Conservation (phyloP, 1,284 basidiomycete genomes). For the Ceratobasidium sp. region DNA sequence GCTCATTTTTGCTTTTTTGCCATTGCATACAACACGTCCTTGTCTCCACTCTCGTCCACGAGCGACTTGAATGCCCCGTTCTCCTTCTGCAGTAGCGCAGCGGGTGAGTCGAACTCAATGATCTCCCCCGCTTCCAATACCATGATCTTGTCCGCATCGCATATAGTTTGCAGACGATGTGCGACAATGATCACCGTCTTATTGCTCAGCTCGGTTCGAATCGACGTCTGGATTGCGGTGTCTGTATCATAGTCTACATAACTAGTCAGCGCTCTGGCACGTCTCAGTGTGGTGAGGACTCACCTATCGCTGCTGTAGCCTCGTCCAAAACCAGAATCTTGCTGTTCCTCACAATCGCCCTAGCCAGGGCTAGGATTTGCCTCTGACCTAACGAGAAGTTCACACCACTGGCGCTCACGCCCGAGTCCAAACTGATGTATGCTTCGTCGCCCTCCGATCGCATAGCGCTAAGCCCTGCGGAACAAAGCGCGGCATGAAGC, state of each 20-base stretch:
- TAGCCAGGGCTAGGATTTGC: conserved; percentile 42
- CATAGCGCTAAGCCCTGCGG: conserved; percentile 15
- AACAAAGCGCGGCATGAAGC: conserved; percentile 33
- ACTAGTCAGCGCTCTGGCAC: too few species aligned
- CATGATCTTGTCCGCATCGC: conserved; percentile 54
- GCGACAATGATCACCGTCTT: conserved; percentile 55
- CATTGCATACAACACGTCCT: conserved; percentile 51
- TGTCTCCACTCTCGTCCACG: conserved; percentile 57
- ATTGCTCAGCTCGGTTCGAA: conserved; percentile 49
- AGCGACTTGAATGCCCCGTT: conserved; percentile 54
- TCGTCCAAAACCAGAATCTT: conserved; percentile 43
- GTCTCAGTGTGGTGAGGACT: not conserved
- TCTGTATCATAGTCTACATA: conserved; percentile 49
- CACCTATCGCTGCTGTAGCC: conserved; percentile 46
- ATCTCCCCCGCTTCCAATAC: conserved; percentile 47
- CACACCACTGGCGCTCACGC: conserved; percentile 47
- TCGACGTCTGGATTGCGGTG: conserved; percentile 46
- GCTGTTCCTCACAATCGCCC: conserved; percentile 41
- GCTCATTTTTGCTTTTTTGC: too few species aligned
- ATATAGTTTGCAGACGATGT: conserved; percentile 55
- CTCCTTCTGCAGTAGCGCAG: conserved; percentile 54
- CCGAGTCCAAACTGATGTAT: conserved; percentile 51
- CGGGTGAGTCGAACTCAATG: conserved; percentile 56
- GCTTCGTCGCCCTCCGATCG: conserved; percentile 2
- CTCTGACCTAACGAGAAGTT: conserved; percentile 43